Base-by-base conservation (phyloP, 306 rosid genomes). In the Psophocarpus tetragonolobus region DNA sequence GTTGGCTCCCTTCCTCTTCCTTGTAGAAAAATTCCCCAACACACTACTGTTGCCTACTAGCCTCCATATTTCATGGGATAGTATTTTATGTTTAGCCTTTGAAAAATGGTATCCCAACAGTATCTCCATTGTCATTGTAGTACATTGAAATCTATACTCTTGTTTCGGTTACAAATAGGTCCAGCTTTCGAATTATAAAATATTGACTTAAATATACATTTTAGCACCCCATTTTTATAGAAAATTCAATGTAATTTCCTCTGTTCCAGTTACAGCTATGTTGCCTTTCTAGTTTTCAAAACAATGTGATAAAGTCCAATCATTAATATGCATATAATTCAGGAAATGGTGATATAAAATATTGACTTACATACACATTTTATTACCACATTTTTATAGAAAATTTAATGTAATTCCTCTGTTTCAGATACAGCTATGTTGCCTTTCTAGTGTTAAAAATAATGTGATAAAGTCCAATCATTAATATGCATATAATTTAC, bases 271-370 rank as follows among this genome's bases (percentile, higher is more conserved):
- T 72, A 64, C 26, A 63, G 38, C 36, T 48, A 63, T n/a, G 24
- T 35, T 71, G 56, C 36, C 61, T 42, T 68, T 68, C 58, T 18
- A 7, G 57, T 68, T 58, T 42, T 58, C 57, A 48, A 62, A 62
- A 71, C 33, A 65, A 73, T 73, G 50, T 63, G 29, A 39, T 71
- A 32, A 63, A 73, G 74, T 39, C 47, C 68, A 38, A 38, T 71
- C 27, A 18, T 33, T 64, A 64, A 50, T 36, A 41, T 20, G 13
- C 12, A 65, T 36, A 21, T 63, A 51, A 42, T 61, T 50, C 21
- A 23, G 71, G n/a, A n/a, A n/a, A n/a, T n/a, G n/a, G n/a, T n/a
- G n/a, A n/a, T 73, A 42, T 51, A 48, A 73, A 51, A 68, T 4
- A 33, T 60, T 47, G 33, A n/a, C 44, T 29, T 58, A 63, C 42